phyloP scores from a whole-genome alignment of 179 eudicot genomes.

The Spinacia oleracea region DNA sequence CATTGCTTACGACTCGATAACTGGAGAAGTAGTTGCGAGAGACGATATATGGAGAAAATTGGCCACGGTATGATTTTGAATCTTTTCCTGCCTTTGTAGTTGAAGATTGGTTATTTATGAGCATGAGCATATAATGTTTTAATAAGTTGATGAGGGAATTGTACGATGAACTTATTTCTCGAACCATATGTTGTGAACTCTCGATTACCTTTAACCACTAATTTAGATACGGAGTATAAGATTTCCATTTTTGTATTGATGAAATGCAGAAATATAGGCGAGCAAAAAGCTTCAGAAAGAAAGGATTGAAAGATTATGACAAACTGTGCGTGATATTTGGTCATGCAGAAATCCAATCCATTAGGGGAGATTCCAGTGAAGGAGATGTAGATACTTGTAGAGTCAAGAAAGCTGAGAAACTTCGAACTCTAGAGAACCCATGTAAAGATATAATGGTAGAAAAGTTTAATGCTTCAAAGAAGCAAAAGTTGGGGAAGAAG shows the following conservation, averaged over 20 bases:
- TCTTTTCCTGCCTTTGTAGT: background rate
- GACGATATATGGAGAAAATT: slow-evolving; percentile 36
- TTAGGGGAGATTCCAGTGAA: slow-evolving; percentile 21
- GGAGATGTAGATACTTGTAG: slow-evolving; percentile 20
- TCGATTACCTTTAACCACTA: no score
- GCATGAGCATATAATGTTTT: background rate
- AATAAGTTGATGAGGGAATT: background rate
- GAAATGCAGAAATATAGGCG: slow-evolving; percentile 31
- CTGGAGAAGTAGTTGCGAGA: slow-evolving; percentile 33
- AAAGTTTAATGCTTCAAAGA: slow-evolving; percentile 17
- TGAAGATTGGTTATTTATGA: background rate
- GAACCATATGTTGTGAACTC: no score
- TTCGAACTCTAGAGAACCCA: background rate
- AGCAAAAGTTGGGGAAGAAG: slow-evolving; percentile 31
- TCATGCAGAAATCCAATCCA: slow-evolving; percentile 20
- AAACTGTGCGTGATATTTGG: slow-evolving; percentile 36
- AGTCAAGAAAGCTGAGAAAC: slow-evolving; percentile 14
- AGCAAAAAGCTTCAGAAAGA: slow-evolving; percentile 38
- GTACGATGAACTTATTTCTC: background rate
- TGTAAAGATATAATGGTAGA: slow-evolving; percentile 16
- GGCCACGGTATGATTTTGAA: slow-evolving; percentile 24
- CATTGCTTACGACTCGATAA: slow-evolving; percentile 28
- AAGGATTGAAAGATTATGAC: slow-evolving; percentile 39
- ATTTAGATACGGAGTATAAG: no score
- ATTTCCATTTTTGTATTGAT: background rate